Evolutionary conservation across 2,329 filamentous ascomycete genomes (phyloP), one percentile per base, ranked within the genome.

Genomic region (Macroventuria anomochaeta): DNA sequence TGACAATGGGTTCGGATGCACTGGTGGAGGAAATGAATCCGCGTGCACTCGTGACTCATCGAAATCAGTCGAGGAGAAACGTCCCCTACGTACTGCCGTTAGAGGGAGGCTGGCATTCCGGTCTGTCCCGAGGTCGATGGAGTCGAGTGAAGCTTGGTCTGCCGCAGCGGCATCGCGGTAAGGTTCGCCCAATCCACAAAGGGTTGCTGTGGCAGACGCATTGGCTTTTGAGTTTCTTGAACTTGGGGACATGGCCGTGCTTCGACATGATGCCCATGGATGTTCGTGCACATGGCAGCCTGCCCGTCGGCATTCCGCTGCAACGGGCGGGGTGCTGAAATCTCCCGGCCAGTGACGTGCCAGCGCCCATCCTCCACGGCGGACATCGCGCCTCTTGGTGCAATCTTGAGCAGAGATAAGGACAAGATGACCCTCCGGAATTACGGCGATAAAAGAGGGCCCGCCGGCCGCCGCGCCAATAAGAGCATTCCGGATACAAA

Each of bases 41-140:
- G 61, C 46, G 54, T 60, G 63, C 68, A 64, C 65, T 70, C 69
- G 68, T 74, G 71, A 75, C 71, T 70, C 68, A 71, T 69, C 57
- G 61, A 67, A 68, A 67, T 39, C 43, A 59, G 57, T 52, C 59
- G 55, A 64, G 61, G 20, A 28, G n/a, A n/a, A n/a, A 57, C 46
- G 57, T 49, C 47, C 58, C 55, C 62, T 61, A 65, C 37, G 28
- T 49, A 34, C 51, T 53, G 43, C 44, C 44, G 39, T 44, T 39
- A 34, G 23, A 55, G 40, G 21, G 31, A 43, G 34, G 46, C 38
- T 41, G 36, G 20, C 21, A 29, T 61, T 63, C 70, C 71, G 71
- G 58, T 62, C 52, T 64, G 49, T 62, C 57, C 71, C 70, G 71
- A 72, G 52, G 55, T 49, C 29, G 39, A 49, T 49, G 44, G 51